Base-by-base conservation (phyloP, 2,329 filamentous ascomycete genomes). In the Proliferodiscus dingleyae region DNA sequence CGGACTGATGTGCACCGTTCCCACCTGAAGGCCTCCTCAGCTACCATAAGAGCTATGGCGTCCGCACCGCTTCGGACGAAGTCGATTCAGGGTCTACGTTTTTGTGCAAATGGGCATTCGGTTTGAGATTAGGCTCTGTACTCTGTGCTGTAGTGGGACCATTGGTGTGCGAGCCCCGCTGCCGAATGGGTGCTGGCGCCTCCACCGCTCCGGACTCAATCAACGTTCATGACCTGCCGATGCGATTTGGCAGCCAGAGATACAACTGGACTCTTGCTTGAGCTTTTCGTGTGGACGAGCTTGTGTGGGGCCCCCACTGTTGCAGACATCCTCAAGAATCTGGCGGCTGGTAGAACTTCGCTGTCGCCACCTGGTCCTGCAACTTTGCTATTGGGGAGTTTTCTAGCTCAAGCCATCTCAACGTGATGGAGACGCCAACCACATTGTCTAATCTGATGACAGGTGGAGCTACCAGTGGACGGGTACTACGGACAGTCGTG, bases 1-100 rank as follows among this genome's bases (percentile, higher is more conserved):
- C 24, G n/a, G 16, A 40, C n/a, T n/a, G n/a, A 34, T 42, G 7
- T 37, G 19, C 32, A 53, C 50, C 52, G 45, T 56, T 52, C 46
- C 46, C 41, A 46, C 30, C 19, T 30, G 37, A 45, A 48, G n/a
- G n/a, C 26, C 15, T 28, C 13, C 37, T 45, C 41, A 49, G 46
- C 44, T 52, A 47, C 44, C 41, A 18, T n/a, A 37, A 22, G 34
- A 23, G 18, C 9, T 8, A 46, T 37, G 36, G 42, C 42, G 42
- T 39, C 34, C 28, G 42, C 34, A 45, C 5, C 9, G 23, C 41
- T 19, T 38, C 24, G 42, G 24, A 38, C 22, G n/a, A 34, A 26
- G 24, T 26, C 24, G 29, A 32, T 15, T 32, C 29, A 18, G 16
- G 19, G 32, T 18, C 16, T 34, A 18, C 15, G 10, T n/a, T 19